A percentile compares a stretch with the other conserved stretches of the same genome.
Conservation (phyloP, 2,329 filamentous ascomycete species). For the Passalora sequoiae region DNA sequence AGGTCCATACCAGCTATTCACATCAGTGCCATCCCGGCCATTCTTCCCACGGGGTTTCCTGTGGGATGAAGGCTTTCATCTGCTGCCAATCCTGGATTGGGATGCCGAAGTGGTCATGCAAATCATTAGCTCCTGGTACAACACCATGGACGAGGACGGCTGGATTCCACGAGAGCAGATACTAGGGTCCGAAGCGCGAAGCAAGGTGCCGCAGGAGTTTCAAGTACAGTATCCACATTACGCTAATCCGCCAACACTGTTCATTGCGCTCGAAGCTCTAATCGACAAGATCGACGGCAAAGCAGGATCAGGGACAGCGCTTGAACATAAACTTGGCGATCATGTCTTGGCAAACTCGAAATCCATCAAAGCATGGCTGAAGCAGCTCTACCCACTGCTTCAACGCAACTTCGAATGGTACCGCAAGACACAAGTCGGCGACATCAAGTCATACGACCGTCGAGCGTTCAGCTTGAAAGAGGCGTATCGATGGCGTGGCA, state of each 20-base stretch:
- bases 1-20: constrained; percentile 83
- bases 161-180: constrained; percentile 98
- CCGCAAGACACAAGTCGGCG: constrained; percentile 81
- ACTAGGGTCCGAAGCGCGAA: constrained; percentile 81
- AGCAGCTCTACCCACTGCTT: constrained; percentile 76
- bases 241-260: constrained; percentile 92
- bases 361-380: constrained; percentile 65
- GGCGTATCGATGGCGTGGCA: constrained; percentile 90
- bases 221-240: constrained; percentile 96
- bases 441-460: constrained; percentile 86
- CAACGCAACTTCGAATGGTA: constrained; percentile 94
- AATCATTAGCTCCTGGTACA: constrained; percentile 93
- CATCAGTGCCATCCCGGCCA: constrained; percentile 81
- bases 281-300: constrained; percentile 66
- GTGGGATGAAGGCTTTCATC: constrained; percentile 97
- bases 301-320: constrained; percentile 18
- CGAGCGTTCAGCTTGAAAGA: constrained; percentile 78
- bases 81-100: constrained; percentile 88
- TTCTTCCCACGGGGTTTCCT: constrained; percentile 97
- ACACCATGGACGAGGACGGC: constrained; percentile 89
- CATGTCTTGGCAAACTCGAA: constrained; percentile 61
- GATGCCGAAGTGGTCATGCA: constrained; percentile 82
- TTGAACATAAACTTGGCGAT: constrained; percentile 35
- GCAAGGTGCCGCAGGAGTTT: constrained; percentile 90
- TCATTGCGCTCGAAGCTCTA: constrained; percentile 80